phyloP scores from a whole-genome alignment of 495 filamentous ascomycete genomes.

The Lasiosphaeria miniovina region DNA sequence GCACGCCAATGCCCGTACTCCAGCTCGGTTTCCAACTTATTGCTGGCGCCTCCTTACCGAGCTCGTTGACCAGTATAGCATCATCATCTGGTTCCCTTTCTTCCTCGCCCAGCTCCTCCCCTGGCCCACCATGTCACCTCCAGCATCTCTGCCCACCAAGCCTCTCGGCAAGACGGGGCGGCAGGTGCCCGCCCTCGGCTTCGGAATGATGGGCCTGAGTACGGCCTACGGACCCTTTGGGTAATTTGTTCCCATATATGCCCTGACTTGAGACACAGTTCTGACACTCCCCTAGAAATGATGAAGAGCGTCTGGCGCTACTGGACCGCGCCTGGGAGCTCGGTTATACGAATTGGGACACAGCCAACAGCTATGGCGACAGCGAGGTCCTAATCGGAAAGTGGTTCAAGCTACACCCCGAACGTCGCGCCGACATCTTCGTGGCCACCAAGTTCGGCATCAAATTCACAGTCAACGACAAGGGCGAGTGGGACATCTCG shows the following conservation, averaged over 20 bases:
- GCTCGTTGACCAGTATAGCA: too few species aligned
- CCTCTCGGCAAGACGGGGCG: conserved; percentile 54
- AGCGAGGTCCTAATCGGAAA: conserved; percentile 52
- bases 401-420: conserved; percentile 51
- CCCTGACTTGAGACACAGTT: not conserved
- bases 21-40: too few species aligned
- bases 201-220: conserved; percentile 53
- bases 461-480: not conserved
- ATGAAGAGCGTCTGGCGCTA: conserved; percentile 46
- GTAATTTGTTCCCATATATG: conserved; percentile 11
- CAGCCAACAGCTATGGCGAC: conserved; percentile 46
- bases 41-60: too few species aligned
- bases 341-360: conserved; percentile 52
- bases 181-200: conserved; percentile 52
- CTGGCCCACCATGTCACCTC: conserved; percentile 16
- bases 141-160: conserved; percentile 30
- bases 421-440: conserved; percentile 52
- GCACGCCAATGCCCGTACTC: too few species aligned
- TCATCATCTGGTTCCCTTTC: too few species aligned
- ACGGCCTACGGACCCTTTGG: conserved; percentile 44
- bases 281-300: conserved; percentile 21
- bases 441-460: conserved; percentile 56
- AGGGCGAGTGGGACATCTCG: conserved; percentile 7
- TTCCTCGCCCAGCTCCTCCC: not conserved
- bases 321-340: conserved; percentile 47